Base-by-base conservation (phyloP, 228 moss, liverwort and hornwort genomes). In the Sphagnum fallax region DNA sequence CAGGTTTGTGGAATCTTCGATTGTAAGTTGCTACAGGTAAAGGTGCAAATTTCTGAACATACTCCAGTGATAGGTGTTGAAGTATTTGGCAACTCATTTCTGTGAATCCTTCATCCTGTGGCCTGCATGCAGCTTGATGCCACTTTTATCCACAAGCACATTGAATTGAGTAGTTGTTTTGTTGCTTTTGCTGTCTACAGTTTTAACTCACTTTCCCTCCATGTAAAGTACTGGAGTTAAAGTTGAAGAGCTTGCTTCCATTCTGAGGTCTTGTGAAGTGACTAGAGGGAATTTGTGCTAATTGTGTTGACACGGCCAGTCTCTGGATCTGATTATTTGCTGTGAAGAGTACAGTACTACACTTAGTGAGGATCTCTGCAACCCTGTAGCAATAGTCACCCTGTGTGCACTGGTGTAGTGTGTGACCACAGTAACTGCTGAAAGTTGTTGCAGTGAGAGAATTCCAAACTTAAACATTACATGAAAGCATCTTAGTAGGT, bases 1-100 rank as follows among this genome's bases (percentile, higher is more conserved):
- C 98, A 98, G 98, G 98, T 98, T 84, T 80, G 98, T 98, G 75
- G 81, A 77, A 71, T 74, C 77, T 61, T 49, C 77, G 71, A 65
- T 81, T 76, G 61, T 62, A 72, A 77, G 65, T 53, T 75, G 69
- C 66, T 76, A 52, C 81, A 84, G 81, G 79, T 82, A 74, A 84
- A 61, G 58, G 9, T 74, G 9, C 9, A 55, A 49, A 32, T 53
- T 53, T 72, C 9, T 64, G 55, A 8, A 49, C 16, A 64, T 52
- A 52, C 14, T 59, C 48, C 4, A 6, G 73, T 5, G 62, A 51
- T 48, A 73, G 61, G 57, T 84, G 51, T 74, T 5, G 62, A 68
- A 76, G 62, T 74, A 11, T 74, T 51, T 78, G 78, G 67, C 65
- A 53, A 12, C 63, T 4, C 67, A 14, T 47, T 5, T 65, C 5